phyloP scores from a whole-genome alignment of 2,329 filamentous ascomycete genomes.

The Calonectria pseudoturangicola region DNA sequence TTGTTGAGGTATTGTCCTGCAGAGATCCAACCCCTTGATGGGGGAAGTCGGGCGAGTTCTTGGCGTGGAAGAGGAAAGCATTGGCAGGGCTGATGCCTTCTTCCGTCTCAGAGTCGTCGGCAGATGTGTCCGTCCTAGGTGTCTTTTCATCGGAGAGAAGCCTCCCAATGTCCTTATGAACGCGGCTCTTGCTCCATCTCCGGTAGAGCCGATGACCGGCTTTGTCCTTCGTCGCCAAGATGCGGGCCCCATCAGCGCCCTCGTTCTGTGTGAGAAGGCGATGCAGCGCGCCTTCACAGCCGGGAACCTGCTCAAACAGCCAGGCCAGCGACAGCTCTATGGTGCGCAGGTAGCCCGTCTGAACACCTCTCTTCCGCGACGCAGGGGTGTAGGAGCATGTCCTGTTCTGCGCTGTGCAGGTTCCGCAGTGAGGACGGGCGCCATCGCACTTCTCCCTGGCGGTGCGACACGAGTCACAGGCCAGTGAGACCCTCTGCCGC shows the following conservation, averaged over 20 bases:
- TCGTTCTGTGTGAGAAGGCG: slow-evolving; percentile 69
- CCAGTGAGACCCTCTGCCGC: slow-evolving; percentile 79
- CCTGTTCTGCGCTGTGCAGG: slow-evolving; percentile 78
- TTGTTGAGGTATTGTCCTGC: slow-evolving; percentile 35
- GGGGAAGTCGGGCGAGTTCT: slow-evolving; percentile 47
- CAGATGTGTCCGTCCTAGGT: slow-evolving; percentile 59
- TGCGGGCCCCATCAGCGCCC: slow-evolving; percentile 61
- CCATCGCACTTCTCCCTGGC: slow-evolving; percentile 85
- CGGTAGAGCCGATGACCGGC: slow-evolving; percentile 75
- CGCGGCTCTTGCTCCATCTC: slow-evolving; percentile 77
- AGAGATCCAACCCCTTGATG: slow-evolving; percentile 41
- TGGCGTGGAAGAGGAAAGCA: slow-evolving; percentile 44
- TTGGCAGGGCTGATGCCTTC: slow-evolving; percentile 53
- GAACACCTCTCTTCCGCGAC: slow-evolving; percentile 85
- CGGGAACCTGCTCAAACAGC: slow-evolving; percentile 77
- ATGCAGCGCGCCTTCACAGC: slow-evolving; percentile 75
- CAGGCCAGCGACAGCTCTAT: slow-evolving; percentile 82
- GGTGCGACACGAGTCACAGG: slow-evolving; percentile 80
- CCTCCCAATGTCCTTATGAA: slow-evolving; percentile 78
- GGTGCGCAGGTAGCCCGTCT: slow-evolving; percentile 86
- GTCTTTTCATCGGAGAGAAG: slow-evolving; percentile 70
- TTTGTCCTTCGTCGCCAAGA: slow-evolving; percentile 72
- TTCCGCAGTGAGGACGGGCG: slow-evolving; percentile 78
- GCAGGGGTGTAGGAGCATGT: slow-evolving; percentile 83
- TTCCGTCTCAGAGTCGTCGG: slow-evolving; percentile 58